phyloP scores from a whole-genome alignment of 2,329 filamentous ascomycete genomes.

The Alternaria sp. region DNA sequence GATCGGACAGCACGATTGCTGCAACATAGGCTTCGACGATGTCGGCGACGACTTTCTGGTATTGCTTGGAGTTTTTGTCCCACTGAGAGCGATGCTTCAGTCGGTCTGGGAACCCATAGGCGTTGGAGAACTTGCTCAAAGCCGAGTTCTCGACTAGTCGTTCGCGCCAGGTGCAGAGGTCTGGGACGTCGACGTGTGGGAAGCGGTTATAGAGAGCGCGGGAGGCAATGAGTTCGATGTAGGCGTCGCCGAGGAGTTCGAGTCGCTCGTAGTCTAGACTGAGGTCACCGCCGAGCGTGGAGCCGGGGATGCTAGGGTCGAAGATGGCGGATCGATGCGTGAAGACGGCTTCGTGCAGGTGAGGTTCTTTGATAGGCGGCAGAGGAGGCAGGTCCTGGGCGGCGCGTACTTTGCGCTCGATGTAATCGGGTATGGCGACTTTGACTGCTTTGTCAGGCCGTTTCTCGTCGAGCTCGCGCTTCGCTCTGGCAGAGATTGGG shows the following conservation, averaged over 20 bases:
- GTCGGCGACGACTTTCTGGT: constrained; percentile 78
- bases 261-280: constrained; percentile 74
- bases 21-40: constrained; percentile 92
- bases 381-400: constrained; percentile 61
- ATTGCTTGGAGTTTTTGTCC: constrained; percentile 40
- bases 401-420: constrained; percentile 30
- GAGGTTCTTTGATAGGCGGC: constrained; percentile 65
- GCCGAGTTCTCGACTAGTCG: constrained; percentile 81
- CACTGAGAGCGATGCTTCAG: constrained; percentile 59
- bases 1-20: constrained; percentile 74
- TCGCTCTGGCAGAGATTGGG: constrained; percentile 58
- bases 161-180: constrained; percentile 78
- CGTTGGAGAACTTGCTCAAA: constrained; percentile 70
- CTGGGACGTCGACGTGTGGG: constrained; percentile 67
- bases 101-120: constrained; percentile 73
- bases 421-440: constrained; percentile 35
- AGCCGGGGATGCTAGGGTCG: constrained; percentile 23
- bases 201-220: constrained; percentile 78
- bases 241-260: constrained; percentile 89
- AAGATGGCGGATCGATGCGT: constrained; percentile 60
- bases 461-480: constrained; percentile 49
- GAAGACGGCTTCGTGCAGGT: constrained; percentile 68
- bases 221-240: constrained; percentile 78
- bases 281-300: constrained; percentile 26
- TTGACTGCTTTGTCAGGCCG: constrained; percentile 28